Conservation (phyloP, 2,329 filamentous ascomycete species). For the Cercospora brassicicola region DNA sequence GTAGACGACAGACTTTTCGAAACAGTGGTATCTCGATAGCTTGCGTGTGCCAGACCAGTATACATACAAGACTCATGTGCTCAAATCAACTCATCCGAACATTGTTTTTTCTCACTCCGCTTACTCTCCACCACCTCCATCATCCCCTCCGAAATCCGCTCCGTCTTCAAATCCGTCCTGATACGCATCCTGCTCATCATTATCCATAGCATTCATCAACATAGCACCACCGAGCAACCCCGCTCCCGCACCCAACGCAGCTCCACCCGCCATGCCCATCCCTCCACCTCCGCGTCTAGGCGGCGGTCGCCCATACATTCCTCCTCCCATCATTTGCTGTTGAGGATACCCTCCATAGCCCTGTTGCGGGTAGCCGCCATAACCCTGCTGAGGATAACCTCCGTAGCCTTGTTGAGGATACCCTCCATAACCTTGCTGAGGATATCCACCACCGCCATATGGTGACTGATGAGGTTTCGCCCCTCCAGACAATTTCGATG, state of each 20-base stretch:
- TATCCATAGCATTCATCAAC: slow-evolving; percentile 60
- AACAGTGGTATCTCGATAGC: background rate
- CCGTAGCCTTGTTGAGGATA: slow-evolving; percentile 33
- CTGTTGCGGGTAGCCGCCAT: slow-evolving; percentile 31
- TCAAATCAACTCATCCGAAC: background rate
- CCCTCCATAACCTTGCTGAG: slow-evolving; percentile 35
- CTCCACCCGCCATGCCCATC: slow-evolving; percentile 71
- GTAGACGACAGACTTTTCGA: background rate
- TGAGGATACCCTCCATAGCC: slow-evolving; percentile 45
- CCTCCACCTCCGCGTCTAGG: slow-evolving; percentile 49
- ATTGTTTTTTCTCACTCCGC: background rate
- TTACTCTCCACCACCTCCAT: slow-evolving; percentile 39
- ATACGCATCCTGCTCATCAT: slow-evolving; percentile 57
- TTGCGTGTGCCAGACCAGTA: background rate
- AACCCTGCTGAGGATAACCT: slow-evolving; percentile 41
- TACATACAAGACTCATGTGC: background rate
- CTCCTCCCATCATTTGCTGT: slow-evolving; percentile 30
- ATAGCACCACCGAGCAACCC: slow-evolving; percentile 77
- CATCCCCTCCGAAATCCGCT: slow-evolving; percentile 38
- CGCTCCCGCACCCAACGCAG: slow-evolving; percentile 75
- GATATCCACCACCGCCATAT: slow-evolving; percentile 41
- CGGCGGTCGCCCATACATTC: slow-evolving; percentile 43
- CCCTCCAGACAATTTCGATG: slow-evolving; percentile 47
- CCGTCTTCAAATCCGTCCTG: slow-evolving; percentile 37
- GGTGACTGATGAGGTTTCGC: slow-evolving; percentile 31